These are phyloP conservation scores for Ceratocystis alfenasii DNA, from an alignment of 2,329 filamentous ascomycete genomes.

Conservation along the genomic window DNA sequence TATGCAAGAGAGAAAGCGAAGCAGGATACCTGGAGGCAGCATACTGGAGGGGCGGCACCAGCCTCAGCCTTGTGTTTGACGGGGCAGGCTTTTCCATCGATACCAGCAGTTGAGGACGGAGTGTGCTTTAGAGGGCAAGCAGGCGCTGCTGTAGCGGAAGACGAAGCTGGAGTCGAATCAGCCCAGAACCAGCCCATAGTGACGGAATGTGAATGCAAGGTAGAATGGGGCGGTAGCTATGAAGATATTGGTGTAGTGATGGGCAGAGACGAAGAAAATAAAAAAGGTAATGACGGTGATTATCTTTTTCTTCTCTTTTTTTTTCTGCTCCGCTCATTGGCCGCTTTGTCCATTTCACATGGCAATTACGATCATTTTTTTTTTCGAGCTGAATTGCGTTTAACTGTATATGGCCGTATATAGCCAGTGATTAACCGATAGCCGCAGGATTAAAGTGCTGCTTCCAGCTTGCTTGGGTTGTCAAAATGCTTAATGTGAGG, in stretches of 20 bases:
- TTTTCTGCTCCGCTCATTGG: slow-evolving; percentile 20
- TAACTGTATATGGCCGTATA: background rate
- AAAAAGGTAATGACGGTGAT: slow-evolving; percentile 12
- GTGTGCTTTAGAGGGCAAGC: slow-evolving; percentile 18
- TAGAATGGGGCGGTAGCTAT: slow-evolving; percentile 14
- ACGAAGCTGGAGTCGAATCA: slow-evolving; percentile 34
- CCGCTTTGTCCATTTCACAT: background rate
- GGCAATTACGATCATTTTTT: background rate
- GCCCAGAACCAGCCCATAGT: slow-evolving; percentile 55
- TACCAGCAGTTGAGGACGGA: background rate
- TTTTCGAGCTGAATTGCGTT: background rate
- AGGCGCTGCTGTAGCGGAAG: slow-evolving; percentile 15
- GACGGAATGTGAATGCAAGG: slow-evolving; percentile 16
- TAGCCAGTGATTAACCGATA: background rate
- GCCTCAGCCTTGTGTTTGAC: slow-evolving; percentile 15
- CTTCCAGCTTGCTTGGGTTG: too few relatives aligned
- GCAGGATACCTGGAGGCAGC: background rate
- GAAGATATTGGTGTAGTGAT: background rate
- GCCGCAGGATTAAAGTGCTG: background rate
- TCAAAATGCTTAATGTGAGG: background rate
- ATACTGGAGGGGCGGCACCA: slow-evolving; percentile 16
- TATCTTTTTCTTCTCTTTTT: background rate
- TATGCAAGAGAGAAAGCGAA: background rate
- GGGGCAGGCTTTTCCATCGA: slow-evolving; percentile 10
- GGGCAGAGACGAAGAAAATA: background rate